Evolutionary conservation across 371 early-diverging fungal species (phyloP), one percentile per base, ranked within the genome.

Genomic region (Zychaea mexicana): DNA sequence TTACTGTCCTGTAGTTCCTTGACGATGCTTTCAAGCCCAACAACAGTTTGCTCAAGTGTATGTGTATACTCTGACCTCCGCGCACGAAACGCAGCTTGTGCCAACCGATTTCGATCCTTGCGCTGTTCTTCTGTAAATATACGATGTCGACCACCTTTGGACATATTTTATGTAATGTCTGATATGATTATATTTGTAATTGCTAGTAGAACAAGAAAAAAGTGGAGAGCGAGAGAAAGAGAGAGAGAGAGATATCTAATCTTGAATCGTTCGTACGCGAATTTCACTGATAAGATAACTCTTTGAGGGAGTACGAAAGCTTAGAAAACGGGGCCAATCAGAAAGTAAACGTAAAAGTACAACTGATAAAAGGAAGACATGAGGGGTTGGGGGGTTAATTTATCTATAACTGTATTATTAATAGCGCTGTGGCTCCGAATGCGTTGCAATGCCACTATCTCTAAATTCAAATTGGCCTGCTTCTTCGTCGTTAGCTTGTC

Each of bases 51-150:
- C 31, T 70, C 70, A 13, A 70, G 32, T 13, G 62, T 62, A 22
- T 59, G 31, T 1, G 65, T 70, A 31, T 70, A 62, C 38, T 62
- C 57, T n/a, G 53, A 59, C 24, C 66, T 61, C 17, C 70, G 24
- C 12, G 57, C 66, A 13, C 70, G 70, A 53, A 70, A 70, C 28
- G 70, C 70, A 13, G 70, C 70, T 22, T 70, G 70, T 32, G 70
- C 70, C 21, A 62, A 45, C 4, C 70, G 69, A 33, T 68, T 68
- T 49, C 49, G 10, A 24, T 49, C 49, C 55, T 56, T 62, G 56
- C 63, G 63, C 21, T 62, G 63, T 31, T 62, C 63, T 19, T 54
- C 55, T 54, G 63, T 42, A 27, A 62, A 62, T 10, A 62, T 31
- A 46, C 63, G 63, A 32, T 62, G 63, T 10, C 63, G 63, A 9